Percentiles rank a stretch among this genome's conserved stretches.
Evolutionary conservation across 2,329 filamentous ascomycete genomes (phyloP).

Genomic region (Simplicillium aogashimaense): DNA sequence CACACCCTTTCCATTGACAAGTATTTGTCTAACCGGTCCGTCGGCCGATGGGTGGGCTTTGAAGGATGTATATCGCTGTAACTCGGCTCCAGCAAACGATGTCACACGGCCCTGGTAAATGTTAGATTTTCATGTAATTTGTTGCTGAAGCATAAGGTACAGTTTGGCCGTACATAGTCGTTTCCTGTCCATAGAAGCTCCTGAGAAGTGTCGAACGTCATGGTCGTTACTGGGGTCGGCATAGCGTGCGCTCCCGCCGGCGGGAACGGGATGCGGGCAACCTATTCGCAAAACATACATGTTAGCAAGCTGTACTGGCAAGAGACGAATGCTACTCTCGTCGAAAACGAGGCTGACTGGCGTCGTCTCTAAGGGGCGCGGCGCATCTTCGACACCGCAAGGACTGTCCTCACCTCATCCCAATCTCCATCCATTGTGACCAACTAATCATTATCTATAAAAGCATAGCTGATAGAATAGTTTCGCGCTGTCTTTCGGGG

Average conservation of each 20-base stretch:
- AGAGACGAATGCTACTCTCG: slow-evolving; percentile 1
- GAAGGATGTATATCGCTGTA: slow-evolving; percentile 86
- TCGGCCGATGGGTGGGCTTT: slow-evolving; percentile 65
- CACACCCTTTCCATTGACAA: slow-evolving; percentile 86
- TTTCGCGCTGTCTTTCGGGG: not conserved
- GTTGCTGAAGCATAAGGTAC: not conserved
- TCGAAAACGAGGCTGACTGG: slow-evolving; percentile 2
- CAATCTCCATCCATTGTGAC: slow-evolving; percentile 56
- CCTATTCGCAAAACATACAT: slow-evolving; percentile 33
- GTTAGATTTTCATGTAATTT: slow-evolving; percentile 12
- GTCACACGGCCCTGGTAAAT: slow-evolving; percentile 65
- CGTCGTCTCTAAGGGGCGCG: not conserved
- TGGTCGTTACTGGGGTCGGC: slow-evolving; percentile 62
- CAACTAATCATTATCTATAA: slow-evolving; percentile 24
- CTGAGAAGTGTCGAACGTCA: slow-evolving; percentile 81
- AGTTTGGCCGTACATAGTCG: slow-evolving; percentile 57
- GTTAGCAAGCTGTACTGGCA: slow-evolving; percentile 2
- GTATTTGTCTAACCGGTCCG: slow-evolving; percentile 74
- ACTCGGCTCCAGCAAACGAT: slow-evolving; percentile 77
- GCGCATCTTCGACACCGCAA: not conserved
- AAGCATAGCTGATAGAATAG: slow-evolving; percentile 18
- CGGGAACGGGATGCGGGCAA: slow-evolving; percentile 73
- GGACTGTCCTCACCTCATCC: slow-evolving; percentile 45
- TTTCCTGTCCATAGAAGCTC: slow-evolving; percentile 92
- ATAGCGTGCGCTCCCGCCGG: slow-evolving; percentile 62